Conservation (phyloP, 306 rosid species). For the Quercus suber region DNA sequence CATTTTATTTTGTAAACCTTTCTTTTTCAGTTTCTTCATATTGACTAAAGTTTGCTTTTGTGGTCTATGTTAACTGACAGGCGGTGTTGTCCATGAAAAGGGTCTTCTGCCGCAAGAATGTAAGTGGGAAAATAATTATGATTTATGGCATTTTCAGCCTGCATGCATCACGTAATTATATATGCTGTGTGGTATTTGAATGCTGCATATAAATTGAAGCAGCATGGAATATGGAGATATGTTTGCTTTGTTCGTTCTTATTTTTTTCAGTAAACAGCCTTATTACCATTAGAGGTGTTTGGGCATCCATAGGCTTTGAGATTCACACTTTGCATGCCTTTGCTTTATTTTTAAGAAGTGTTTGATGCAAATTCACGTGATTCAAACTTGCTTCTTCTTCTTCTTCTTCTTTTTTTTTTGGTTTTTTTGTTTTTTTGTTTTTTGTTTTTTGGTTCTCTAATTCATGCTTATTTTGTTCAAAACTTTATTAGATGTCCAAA, state of each 20-base stretch:
- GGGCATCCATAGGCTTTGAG: not conserved
- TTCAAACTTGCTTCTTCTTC: not conserved
- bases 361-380: not conserved
- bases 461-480: too few relatives aligned
- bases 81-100: slow-evolving; percentile 90
- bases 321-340: not conserved
- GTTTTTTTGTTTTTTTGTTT: too few relatives aligned
- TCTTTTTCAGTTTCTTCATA: slow-evolving; percentile 8
- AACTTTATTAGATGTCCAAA: not conserved
- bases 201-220: not conserved
- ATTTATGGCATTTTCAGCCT: slow-evolving; percentile 2
- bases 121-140: slow-evolving; percentile 39
- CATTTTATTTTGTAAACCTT: not conserved
- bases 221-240: not conserved
- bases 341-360: not conserved
- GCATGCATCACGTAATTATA: not conserved
- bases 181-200: not conserved
- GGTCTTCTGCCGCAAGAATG: slow-evolving; percentile 83
- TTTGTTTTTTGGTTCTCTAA: too few relatives aligned
- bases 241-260: not conserved
- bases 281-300: not conserved
- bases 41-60: slow-evolving; percentile 18
- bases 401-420: too few relatives aligned
- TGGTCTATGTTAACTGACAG: slow-evolving; percentile 40
- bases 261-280: not conserved